Base-by-base conservation (phyloP, 2,329 filamentous ascomycete species). In the Penicillium sp. region DNA sequence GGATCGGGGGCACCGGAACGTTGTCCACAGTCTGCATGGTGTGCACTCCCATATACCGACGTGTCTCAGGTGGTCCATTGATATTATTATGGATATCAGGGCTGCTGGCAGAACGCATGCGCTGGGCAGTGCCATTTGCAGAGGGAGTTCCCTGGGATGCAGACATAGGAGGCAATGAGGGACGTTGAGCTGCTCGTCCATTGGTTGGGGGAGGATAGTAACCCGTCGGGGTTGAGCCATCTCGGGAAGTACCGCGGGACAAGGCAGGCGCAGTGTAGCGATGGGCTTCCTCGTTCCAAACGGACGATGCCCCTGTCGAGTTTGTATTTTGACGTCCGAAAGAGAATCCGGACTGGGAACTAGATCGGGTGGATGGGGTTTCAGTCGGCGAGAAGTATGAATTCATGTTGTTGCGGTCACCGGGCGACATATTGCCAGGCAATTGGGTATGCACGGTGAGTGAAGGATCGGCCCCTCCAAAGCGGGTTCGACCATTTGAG, bases 341-440 rank as follows among this genome's bases (percentile, higher is more conserved):
- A 1, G 85, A 84, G 64, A 91, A 95, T 68, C 91, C 86, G 42
- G 76, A 78, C 57, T 79, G 76, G 34, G 76, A 78, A 57, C 75
- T 79, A 13, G 76, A 78, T 50, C 76, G 66, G 16, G 75, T 73
- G 4, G 89, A 90, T 5, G 89, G 66, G 12, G 76, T 73, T 53
- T 96, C 92, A 31, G 81, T 82, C 0, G 94, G 94, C 0, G 93
- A 97, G 72, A 99, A 99, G 74, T 96, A 97, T 3, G 92, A 96
- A 53, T 91, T 90, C n/a, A 79, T 83, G 33, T 39, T 39, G 16
- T 77, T 79, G 47, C 83, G 80, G 18, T 83, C 78, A 24, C 79
- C 77, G 1, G 89, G 87, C 13, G 88, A 89, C 47, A 76, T 71
- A 51, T 70, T 73, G 24, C 71, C 72, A 49, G 80, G 67, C 60